Conservation (phyloP, 371 early-diverging fungal genomes). For the Rhizopus sp. region DNA sequence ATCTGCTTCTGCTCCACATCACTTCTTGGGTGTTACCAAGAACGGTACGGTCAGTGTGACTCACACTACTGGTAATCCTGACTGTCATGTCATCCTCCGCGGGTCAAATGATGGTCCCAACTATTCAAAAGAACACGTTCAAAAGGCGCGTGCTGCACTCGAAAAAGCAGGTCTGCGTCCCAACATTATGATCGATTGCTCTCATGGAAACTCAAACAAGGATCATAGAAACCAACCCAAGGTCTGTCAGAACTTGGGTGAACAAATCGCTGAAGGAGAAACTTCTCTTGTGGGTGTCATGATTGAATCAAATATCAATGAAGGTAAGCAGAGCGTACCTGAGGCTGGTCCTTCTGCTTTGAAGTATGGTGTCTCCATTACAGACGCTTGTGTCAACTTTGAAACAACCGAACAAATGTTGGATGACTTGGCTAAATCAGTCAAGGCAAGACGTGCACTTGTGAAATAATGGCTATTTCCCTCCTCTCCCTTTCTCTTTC, state of each 20-base stretch:
- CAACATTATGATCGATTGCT: slow-evolving; percentile 82
- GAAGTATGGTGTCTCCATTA: slow-evolving; percentile 82
- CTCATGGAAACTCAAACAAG: slow-evolving; percentile 83
- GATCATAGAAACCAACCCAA: slow-evolving; percentile 72
- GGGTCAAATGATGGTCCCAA: slow-evolving; percentile 88
- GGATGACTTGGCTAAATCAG: slow-evolving; percentile 68
- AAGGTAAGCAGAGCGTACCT: slow-evolving; percentile 82
- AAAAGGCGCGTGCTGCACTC: slow-evolving; percentile 51
- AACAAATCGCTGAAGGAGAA: slow-evolving; percentile 72
- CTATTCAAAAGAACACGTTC: slow-evolving; percentile 70
- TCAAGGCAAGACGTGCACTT: slow-evolving; percentile 44
- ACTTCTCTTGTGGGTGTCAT: slow-evolving; percentile 83
- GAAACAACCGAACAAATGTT: slow-evolving; percentile 74
- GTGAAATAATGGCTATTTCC: slow-evolving; percentile 9
- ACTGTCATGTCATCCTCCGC: slow-evolving; percentile 58
- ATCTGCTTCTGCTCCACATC: slow-evolving; percentile 83
- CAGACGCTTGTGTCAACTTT: slow-evolving; percentile 86
- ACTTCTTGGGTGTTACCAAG: slow-evolving; percentile 93
- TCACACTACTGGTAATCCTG: slow-evolving; percentile 82
- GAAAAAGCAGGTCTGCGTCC: slow-evolving; percentile 59
- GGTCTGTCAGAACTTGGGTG: slow-evolving; percentile 55
- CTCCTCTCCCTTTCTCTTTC: background rate
- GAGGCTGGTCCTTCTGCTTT: slow-evolving; percentile 63
- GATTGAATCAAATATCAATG: slow-evolving; percentile 91
- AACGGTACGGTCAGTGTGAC: slow-evolving; percentile 91